Evolutionary conservation across 176 grass and related monocot species (phyloP), one percentile per base, ranked within the genome.

Genomic region (Rhynchospora tenuis): DNA sequence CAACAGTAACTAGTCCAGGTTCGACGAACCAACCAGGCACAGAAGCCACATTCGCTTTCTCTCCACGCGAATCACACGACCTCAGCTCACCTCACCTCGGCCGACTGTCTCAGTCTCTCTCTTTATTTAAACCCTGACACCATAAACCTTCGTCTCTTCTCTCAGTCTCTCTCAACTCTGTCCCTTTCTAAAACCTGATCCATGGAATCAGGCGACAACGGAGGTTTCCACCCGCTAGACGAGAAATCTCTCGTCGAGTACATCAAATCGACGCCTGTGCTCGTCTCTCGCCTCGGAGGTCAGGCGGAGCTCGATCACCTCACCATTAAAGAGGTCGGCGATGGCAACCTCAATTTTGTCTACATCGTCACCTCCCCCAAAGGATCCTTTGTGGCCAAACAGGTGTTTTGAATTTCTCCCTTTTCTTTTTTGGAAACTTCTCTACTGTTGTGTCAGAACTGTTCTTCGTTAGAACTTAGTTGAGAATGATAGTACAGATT

Each of bases 331-430:
- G 96, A 95, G 88, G 93, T 98, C 89, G 93, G 96, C 68, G 93
- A 95, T 67, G 96, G 92, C 65, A 98, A 98, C 84, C 96, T 98
- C 90, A 98, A 98, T 86, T 95, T 98, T 89, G 96, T 98, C 84
- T 98, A 88, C 88, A 95, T 98, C 89, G 88, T 98, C 83, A 15
- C 60, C 80, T 89, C 88, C 84, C 75, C 79, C 8, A 55, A 79
- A 84, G 96, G 96, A 83, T 89, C 93, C 70, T 68, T 98, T 45
- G 96, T 98, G 45, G 17, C 91, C 86, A 98, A 98, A 88, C 96
- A 95, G 93, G 96, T 92, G 16, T 6, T 15, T 31, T 1, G 5
- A 5, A 8, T 51, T 51, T 76, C 20, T 44, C 73, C 9, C 46
- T 60, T 61, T 14, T 33, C 29, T 20, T 60, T 15, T 17, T 48